Base-by-base conservation (phyloP, 495 filamentous ascomycete genomes). In the Trichoderma gamsii region DNA sequence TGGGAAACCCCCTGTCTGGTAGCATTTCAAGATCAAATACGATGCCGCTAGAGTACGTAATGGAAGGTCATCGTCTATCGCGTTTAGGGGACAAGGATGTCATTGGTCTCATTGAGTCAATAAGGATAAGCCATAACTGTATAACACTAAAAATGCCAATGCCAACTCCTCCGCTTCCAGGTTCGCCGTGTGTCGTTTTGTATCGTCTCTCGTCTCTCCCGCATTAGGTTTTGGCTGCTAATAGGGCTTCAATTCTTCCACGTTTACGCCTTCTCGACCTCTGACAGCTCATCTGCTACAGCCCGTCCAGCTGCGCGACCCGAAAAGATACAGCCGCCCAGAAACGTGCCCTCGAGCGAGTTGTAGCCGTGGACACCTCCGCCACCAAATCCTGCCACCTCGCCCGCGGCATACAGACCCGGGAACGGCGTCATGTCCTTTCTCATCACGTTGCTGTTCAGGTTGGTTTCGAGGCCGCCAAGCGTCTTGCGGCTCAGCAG, bases 291-390 rank as follows among this genome's bases (percentile, higher is more conserved):
- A 12, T 78, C 76, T 0, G 76, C 79, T 52, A 83, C 78, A 0
- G 78, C 80, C 52, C 77, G 68, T 6, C 82, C 81, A 0, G 82
- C 82, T 1, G 80, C 79, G 41, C 81, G 64, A 0, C 82, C 82
- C 0, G 82, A 83, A 70, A 84, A 84, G 65, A 84, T 83, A 49
- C 82, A 84, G 13, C 82, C 82, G 3, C 81, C 77, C 7, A 79
- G 71, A 65, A 79, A 84, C 7, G 81, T 84, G 15, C 82, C 82
- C 72, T 85, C 82, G 12, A 85, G 75, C 27, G 81, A 78, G 63
- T 73, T 81, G 32, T 83, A 83, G 6, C 83, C 83, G 66, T 85
- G 83, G 0, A 83, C 80, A 32, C 83, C 83, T 7, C 83, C 82
- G 8, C 82, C 83, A 1, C 83, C 83, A 63, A 85, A 85, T 6